Base-by-base conservation (phyloP, 768 basidiomycete genomes). In the Kockovaella imperatae region DNA sequence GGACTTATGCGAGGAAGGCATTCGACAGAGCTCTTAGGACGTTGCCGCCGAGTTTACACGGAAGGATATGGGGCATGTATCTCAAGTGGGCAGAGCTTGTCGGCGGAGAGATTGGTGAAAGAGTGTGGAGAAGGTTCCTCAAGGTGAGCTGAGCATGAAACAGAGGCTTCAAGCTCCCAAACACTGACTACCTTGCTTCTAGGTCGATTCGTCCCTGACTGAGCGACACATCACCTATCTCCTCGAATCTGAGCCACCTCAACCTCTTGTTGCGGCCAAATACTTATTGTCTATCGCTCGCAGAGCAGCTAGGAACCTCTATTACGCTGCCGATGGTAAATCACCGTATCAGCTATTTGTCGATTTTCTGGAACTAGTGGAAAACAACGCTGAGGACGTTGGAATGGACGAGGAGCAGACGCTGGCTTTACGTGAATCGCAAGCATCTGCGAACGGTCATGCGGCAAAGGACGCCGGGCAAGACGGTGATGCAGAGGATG, bases 11-110 rank as follows among this genome's bases (percentile, higher is more conserved):
- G 15, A 81, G 95, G 18, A 79, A 83, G 53, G 95, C 91, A 1
- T 97, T 85, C 68, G 95, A 99, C 73, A 82, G 95, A 32, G 87
- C 91, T 2, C 72, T 99, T 24, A 86, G 93, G 43, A 90, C 91
- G 1, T 79, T 99, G 6, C 86, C 90, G 13, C 90, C 91, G 2
- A 90, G 88, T 39, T 75, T 96, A 18, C 95, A 99, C 64, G 79
- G 79, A 4, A 83, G 90, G 29, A 79, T 97, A 56, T 99, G 95
- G 95, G 79, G 83, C 11, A 79, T 85, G 47, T 97, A 96, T 72
- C 78, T 99, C 15, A 75, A 86, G 13, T 96, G 90, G 87, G 85
- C 90, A 4, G 89, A 95, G 74, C 67, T 75, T 14, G 82, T 78
- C 68, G 86, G 87, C 42, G 86, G 88, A 17, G 68, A 71, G 32